Evolutionary conservation across 306 rosid species (phyloP).

Genomic region (Cucurbita moschata): DNA sequence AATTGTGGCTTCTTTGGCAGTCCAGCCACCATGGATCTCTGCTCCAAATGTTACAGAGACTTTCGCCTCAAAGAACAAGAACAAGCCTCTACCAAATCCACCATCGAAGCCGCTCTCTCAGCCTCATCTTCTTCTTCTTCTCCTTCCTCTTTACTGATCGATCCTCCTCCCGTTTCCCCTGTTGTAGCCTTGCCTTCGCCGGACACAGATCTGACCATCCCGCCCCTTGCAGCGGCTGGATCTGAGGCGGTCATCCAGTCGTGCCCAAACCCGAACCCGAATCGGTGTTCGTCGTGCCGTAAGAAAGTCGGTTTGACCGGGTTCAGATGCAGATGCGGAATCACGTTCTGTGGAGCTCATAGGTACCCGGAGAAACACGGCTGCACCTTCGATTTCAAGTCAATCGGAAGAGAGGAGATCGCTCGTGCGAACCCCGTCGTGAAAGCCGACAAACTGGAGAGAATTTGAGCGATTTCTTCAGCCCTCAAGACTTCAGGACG

Average conservation of each 20-base stretch:
- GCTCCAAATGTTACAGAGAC: conserved; percentile 77
- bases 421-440: conserved; percentile 72
- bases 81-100: conserved; percentile 62
- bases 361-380: conserved; percentile 86
- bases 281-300: conserved; percentile 55
- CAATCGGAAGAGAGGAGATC: conserved; percentile 67
- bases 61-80: conserved; percentile 45
- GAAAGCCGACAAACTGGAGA: conserved; percentile 57
- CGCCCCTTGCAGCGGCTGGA: background rate
- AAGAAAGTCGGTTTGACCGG: conserved; percentile 81
- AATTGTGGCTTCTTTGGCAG: conserved; percentile 95
- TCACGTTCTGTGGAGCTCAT: conserved; percentile 72
- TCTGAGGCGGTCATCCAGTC: conserved; percentile 4
- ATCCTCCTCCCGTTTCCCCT: conserved; percentile 13
- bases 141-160: conserved; percentile 10
- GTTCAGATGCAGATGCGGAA: conserved; percentile 67
- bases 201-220: conserved; percentile 2
- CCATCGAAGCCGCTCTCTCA: conserved; percentile 57
- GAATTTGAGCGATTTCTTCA: conserved; percentile 24
- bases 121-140: conserved; percentile 12
- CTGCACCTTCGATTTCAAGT: conserved; percentile 69
- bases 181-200: conserved; percentile 6
- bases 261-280: conserved; percentile 35
- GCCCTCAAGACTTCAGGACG: background rate
- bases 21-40: conserved; percentile 78